Base-by-base conservation (phyloP, 2,329 filamentous ascomycete species). In the Chaetothyriales sp. region DNA sequence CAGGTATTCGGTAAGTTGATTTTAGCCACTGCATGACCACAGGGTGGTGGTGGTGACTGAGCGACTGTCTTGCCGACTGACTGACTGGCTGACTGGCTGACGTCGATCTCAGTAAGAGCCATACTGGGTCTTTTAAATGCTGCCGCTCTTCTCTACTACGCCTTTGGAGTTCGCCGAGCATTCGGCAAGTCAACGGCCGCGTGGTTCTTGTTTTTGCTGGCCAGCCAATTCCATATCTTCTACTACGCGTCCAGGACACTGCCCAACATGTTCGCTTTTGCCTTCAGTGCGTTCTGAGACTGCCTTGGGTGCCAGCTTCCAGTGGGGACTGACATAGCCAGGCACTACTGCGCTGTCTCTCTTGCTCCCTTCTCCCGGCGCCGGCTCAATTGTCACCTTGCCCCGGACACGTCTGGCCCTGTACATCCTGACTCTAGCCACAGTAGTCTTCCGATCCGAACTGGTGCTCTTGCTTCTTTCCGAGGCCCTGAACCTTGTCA, bases 251-350 rank as follows among this genome's bases (percentile, higher is more conserved):
- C 89, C 15, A 77, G 92, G 55, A 92, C 89, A 2, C 71, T 98
- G 58, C 92, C 92, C 1, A 98, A 98, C 66, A 95, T 94, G 85
- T 94, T 95, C 69, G 89, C 92, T 18, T 92, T 97, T 70, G 80
- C 81, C 8, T 70, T 95, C 53, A 87, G 84, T 90, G 73, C 68
- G 82, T 75, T 37, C 25, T 18, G 46, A 46, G 25, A 46, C 25
- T 50, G 6, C 19, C 29, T 49, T 18, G n/a, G n/a, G n/a, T 7
- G 10, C 10, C 22, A 22, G 29, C 43, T 29, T 46, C 6, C 2
- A 15, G 37, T 28, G 29, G 43, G 15, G n/a, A n/a, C 18, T 46
- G 13, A 13, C 13, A 10, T 52, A n/a, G 44, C 33, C 51, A 66
- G 66, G 66, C 33, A 73, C 68, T 1, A 45, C 69, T 7, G 68